Evolutionary conservation across 2,329 filamentous ascomycete genomes (phyloP).

Genomic region (Penicillium fuscoglaucum): DNA sequence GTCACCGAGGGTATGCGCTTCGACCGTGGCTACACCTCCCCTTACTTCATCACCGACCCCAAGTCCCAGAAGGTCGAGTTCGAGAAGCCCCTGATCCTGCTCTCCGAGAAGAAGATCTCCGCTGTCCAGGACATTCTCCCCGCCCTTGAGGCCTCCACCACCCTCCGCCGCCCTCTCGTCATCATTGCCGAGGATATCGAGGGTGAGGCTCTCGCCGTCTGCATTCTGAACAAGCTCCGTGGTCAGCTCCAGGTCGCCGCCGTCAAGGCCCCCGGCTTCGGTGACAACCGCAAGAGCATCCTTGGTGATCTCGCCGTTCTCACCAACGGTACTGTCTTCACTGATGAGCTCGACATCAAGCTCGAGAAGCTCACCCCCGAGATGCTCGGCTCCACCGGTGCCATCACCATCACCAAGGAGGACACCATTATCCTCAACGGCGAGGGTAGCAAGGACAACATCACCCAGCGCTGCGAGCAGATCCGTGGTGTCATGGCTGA

Average conservation of each 20-base stretch:
- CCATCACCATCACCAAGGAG: conserved; percentile 99
- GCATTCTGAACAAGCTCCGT: conserved; percentile 99
- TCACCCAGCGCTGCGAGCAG: conserved; percentile 96
- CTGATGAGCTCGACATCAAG: conserved; percentile 97
- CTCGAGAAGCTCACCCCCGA: conserved; percentile 96
- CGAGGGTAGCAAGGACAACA: conserved; percentile 89
- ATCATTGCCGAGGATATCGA: conserved; percentile 99
- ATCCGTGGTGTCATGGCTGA: conserved; percentile 96
- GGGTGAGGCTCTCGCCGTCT: conserved; percentile 95
- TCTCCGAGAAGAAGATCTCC: conserved; percentile 99
- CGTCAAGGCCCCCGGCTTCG: conserved; percentile 98
- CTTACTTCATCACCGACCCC: conserved; percentile 99
- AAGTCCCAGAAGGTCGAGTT: conserved; percentile 99
- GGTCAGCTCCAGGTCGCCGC: conserved; percentile 98
- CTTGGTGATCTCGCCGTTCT: conserved; percentile 94
- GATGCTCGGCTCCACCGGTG: conserved; percentile 94
- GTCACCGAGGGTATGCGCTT: conserved; percentile 99
- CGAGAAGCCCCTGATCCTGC: conserved; percentile 97
- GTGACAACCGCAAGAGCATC: conserved; percentile 99
- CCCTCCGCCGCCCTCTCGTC: conserved; percentile 89
- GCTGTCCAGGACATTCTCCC: conserved; percentile 98
- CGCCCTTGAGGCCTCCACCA: conserved; percentile 93
- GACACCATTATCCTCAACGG: conserved; percentile 99
- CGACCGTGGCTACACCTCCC: conserved; percentile 96
- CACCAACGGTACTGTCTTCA: conserved; percentile 97